Evolutionary conservation across 768 basidiomycete genomes (phyloP).

Genomic region (Tylopilus balloui): DNA sequence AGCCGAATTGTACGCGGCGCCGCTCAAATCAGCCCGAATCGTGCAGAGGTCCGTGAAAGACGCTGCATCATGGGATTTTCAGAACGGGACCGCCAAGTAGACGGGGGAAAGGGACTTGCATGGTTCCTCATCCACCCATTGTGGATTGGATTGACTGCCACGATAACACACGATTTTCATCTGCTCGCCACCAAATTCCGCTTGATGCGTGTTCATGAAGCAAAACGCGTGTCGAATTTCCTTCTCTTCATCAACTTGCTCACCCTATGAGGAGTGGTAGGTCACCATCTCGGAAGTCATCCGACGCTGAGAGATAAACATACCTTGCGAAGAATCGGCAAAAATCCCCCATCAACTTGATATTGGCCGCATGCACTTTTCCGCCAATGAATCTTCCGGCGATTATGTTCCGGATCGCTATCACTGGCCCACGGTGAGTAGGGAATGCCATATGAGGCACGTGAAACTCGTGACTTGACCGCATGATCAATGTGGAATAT

Average conservation of each 20-base stretch:
- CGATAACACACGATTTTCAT: background rate
- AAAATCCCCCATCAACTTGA: background rate
- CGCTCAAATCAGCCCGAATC: background rate
- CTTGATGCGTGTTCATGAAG: too few species aligned
- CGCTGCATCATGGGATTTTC: background rate
- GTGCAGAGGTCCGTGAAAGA: background rate
- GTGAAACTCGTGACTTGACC: constrained; percentile 4
- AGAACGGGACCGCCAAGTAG: background rate
- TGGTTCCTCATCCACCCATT: constrained; percentile 8
- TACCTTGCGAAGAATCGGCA: constrained; percentile 2
- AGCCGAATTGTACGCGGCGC: background rate
- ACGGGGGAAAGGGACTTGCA: background rate
- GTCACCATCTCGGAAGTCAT: background rate
- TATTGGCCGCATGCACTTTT: background rate
- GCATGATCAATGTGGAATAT: constrained; percentile 1
- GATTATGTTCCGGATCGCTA: constrained; percentile 3
- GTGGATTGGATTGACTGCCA: background rate
- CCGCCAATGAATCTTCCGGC: background rate
- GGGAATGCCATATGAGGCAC: background rate
- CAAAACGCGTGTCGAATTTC: background rate
- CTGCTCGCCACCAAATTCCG: background rate
- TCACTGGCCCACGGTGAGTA: background rate
- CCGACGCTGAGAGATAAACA: background rate
- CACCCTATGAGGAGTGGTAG: background rate
- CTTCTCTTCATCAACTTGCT: background rate